Evolutionary conservation across 306 rosid genomes (phyloP), one percentile per base, ranked within the genome.

Genomic region (Spatholobus suberectus): DNA sequence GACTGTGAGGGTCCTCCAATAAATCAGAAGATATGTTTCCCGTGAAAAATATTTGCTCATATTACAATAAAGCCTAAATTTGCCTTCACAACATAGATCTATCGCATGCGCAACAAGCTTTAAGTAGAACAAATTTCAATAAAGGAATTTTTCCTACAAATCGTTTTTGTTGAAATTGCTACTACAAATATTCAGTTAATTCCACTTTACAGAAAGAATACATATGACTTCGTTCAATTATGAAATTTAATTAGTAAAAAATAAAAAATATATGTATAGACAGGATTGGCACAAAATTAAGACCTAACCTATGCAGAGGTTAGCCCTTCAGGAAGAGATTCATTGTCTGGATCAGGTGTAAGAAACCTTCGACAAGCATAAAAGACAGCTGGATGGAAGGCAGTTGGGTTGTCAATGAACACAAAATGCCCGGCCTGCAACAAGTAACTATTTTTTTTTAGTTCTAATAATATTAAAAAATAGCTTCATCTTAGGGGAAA

Each of bases 401-500:
- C 91, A 21, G 75, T 80, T 2, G 97, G 90, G 73, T 87, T 90
- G 83, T 96, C 98, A 82, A 94, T 92, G 92, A 96, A 96, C 76
- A 82, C 98, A 85, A 83, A 94, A 81, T 96, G 98, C 61, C 99
- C 99, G 0, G 79, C 91, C 98, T 96, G 91, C 90, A 92, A 35
- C 80, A 82, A 62, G 66, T 35, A 51, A 34, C 3, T 20, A 59
- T 12, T 41, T 7, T 29, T n/a, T 65, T 26, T 70, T 37, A 65
- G 59, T 32, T 75, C 32, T 55, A 82, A 79, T 63, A 21, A 58
- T 23, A 23, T 29, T 13, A 54, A 29, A 57, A 62, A 27, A 32
- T 14, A 62, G 5, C 23, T 62, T 5, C 38, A 17, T 34, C 11
- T 58, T 24, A 26, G 32, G 74, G 75, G 77, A 66, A 75, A 75